Evolutionary conservation across 257 asterid genomes (phyloP), one percentile per base, ranked within the genome.

Genomic region (Nicotiana otophora): DNA sequence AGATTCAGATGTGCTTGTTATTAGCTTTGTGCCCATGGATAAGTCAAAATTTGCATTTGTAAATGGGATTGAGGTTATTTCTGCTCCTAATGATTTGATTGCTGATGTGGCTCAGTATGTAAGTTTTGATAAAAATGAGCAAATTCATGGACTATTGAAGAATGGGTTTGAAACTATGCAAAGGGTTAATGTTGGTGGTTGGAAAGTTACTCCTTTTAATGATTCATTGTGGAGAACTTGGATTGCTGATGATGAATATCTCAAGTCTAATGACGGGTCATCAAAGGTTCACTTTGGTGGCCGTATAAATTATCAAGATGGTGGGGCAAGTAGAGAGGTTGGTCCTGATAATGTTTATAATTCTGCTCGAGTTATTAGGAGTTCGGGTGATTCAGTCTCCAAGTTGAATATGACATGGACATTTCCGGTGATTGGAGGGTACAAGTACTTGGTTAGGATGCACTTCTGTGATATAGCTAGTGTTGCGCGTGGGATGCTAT

Each of bases 211-310:
- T 1, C 99, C 99, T 55, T 94, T 93, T 69, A 96, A 96, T 42
- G 99, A 96, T 87, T 93, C 99, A 17, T 23, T 96, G 28, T 94
- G 98, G 98, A 96, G 99, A 77, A 91, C 97, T 55, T 96, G 98
- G 99, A 82, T 91, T 10, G 70, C 93, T 2, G 99, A 96, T 88
- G 97, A 91, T 61, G 85, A 84, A 82, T 85, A 79, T 88, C 66
- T 92, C 48, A 81, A 80, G 36, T 86, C 87, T 2, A 76, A 55
- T 20, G 85, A 87, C 20, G 91, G 87, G 20, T 85, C 88, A 4
- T 86, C 90, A 33, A 66, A 55, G 23, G 78, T 90, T 54, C 88
- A 85, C 70, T 94, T 90, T 83, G 86, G 92, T 62, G 99, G 98
- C 12, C 86, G 89, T 85, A 92, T 94, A 81, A 86, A 80, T 70